These are phyloP conservation scores for Cercospora janseana DNA, from an alignment of 2,329 filamentous ascomycete species.

Conservation along the genomic window DNA sequence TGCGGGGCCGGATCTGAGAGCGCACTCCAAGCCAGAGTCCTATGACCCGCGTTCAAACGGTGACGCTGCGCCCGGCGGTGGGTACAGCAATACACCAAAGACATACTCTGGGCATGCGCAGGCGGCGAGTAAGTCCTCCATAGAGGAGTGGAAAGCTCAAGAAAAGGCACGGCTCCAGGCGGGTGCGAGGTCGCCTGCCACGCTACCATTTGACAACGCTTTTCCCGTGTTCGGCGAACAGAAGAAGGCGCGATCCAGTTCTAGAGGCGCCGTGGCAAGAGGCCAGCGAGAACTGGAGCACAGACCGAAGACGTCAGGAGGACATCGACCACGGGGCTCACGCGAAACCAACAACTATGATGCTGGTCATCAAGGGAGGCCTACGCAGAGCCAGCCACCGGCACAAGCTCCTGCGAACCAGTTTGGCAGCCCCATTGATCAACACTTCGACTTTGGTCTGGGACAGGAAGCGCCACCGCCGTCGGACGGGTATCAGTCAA, in stretches of 20 bases:
- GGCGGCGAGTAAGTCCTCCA: constrained; percentile 28
- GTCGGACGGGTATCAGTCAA: constrained; percentile 13
- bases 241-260: constrained; percentile 28
- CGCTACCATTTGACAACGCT: constrained; percentile 45
- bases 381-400: constrained; percentile 13
- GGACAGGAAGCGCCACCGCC: constrained; percentile 13
- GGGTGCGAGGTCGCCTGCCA: constrained; percentile 31
- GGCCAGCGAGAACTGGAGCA: constrained; percentile 27
- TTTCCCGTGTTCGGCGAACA: constrained; percentile 47
- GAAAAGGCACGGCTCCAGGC: constrained; percentile 36
- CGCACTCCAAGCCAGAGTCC: constrained; percentile 3
- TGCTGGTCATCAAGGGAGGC: constrained; percentile 10
- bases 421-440: constrained; percentile 11
- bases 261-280: constrained; percentile 21
- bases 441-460: constrained; percentile 13
- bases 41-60: constrained; percentile 9
- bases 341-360: constrained; percentile 19
- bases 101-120: constrained; percentile 5
- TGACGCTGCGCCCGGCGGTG: neutral
- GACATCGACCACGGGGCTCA: constrained; percentile 13
- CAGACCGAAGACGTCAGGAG: constrained; percentile 14
- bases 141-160: constrained; percentile 38
- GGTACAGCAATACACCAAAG: neutral
- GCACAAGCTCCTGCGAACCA: constrained; percentile 19
- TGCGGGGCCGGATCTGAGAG: constrained; percentile 11